phyloP scores from a whole-genome alignment of 2,329 filamentous ascomycete species.

The Aspergillus sp. region DNA sequence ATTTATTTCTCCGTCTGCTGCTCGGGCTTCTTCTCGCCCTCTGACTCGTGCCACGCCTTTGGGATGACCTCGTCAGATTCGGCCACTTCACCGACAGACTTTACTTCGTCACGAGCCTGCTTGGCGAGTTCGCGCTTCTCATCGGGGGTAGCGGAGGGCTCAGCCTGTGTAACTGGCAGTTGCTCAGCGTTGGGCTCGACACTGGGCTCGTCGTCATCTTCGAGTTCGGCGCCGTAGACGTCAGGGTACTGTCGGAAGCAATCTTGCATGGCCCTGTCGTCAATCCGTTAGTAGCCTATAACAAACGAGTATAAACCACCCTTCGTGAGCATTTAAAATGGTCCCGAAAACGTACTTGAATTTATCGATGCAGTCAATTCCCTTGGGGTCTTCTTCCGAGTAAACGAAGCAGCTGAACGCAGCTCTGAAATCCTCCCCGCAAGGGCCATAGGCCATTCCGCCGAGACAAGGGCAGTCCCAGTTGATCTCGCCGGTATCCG shows the following conservation, averaged over 20 bases:
- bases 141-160: slow-evolving; percentile 24
- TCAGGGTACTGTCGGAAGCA: slow-evolving; percentile 94
- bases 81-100: slow-evolving; percentile 25
- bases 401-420: slow-evolving; percentile 99
- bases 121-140: slow-evolving; percentile 27
- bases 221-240: slow-evolving; percentile 84
- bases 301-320: not conserved
- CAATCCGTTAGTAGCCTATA: slow-evolving; percentile 11
- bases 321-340: not conserved
- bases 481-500: slow-evolving; percentile 98
- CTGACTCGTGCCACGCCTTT: slow-evolving; percentile 51
- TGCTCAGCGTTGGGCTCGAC: slow-evolving; percentile 29
- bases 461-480: slow-evolving; percentile 98
- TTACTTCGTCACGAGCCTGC: slow-evolving; percentile 24
- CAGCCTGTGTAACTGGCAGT: slow-evolving; percentile 24
- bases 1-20: slow-evolving; percentile 21
- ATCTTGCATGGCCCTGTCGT: slow-evolving; percentile 83
- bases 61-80: slow-evolving; percentile 50
- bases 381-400: slow-evolving; percentile 91
- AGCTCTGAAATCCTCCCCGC: slow-evolving; percentile 89
- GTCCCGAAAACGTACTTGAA: slow-evolving; percentile 70
- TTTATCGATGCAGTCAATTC: slow-evolving; percentile 95
- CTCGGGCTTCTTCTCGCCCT: slow-evolving; percentile 23
- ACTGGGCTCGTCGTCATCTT: slow-evolving; percentile 63
- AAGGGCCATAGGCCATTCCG: slow-evolving; percentile 95